These are phyloP conservation scores for Exserohilum turcica DNA, from an alignment of 2,329 filamentous ascomycete species.

Conservation along the genomic window DNA sequence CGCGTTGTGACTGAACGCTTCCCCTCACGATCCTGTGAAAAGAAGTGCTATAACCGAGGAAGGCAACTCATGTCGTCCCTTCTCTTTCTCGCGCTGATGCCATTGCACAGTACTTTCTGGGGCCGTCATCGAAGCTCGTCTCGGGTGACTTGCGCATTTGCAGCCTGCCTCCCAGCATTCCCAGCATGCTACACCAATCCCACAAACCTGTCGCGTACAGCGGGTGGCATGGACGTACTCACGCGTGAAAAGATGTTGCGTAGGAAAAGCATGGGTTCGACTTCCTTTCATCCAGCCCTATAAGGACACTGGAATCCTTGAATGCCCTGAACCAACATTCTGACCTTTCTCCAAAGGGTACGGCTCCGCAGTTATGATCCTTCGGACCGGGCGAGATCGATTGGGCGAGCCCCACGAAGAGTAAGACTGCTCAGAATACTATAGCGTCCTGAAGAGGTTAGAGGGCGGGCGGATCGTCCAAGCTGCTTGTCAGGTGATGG, in stretches of 20 bases:
- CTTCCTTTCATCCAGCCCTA: conserved; percentile 8
- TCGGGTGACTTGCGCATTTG: too few relatives aligned
- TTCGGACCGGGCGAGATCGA: conserved; percentile 4
- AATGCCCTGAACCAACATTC: not conserved
- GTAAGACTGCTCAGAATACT: not conserved
- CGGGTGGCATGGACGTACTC: not conserved
- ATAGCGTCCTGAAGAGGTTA: not conserved
- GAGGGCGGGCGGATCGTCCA: not conserved
- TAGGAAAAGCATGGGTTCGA: not conserved
- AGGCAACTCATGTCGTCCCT: too few relatives aligned
- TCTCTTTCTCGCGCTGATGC: too few relatives aligned
- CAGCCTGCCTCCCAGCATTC: too few relatives aligned
- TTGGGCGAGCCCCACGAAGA: not conserved
- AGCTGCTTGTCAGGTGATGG: not conserved
- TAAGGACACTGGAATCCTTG: not conserved
- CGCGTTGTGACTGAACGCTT: not conserved
- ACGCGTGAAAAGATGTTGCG: not conserved
- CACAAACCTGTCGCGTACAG: not conserved
- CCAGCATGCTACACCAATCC: too few relatives aligned
- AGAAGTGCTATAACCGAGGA: too few relatives aligned
- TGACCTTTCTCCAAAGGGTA: not conserved
- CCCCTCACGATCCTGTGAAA: not conserved
- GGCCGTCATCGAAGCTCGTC: too few relatives aligned
- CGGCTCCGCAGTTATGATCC: conserved; percentile 6
- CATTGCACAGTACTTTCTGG: too few relatives aligned